phyloP scores from a whole-genome alignment of 2,329 filamentous ascomycete species.

The Thyridium curvatum region DNA sequence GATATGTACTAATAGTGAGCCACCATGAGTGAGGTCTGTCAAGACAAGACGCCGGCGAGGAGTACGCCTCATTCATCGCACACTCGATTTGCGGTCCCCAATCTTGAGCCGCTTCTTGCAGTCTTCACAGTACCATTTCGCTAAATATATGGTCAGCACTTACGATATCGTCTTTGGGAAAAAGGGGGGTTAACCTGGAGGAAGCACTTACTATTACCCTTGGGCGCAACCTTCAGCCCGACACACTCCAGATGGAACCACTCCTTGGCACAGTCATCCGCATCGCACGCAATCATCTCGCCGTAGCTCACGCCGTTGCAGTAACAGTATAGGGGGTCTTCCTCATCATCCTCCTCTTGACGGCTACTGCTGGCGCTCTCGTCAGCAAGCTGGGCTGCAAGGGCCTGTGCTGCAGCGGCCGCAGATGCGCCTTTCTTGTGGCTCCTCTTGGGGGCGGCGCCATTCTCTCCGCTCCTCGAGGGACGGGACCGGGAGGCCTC shows the following conservation, averaged over 20 bases:
- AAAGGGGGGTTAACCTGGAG: too few species aligned
- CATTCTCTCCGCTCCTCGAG: conserved; percentile 36
- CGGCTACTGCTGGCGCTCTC: conserved; percentile 16
- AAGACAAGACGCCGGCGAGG: too few species aligned
- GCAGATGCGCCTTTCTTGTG: conserved; percentile 52
- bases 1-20: too few species aligned
- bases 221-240: conserved; percentile 72
- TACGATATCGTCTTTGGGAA: conserved; percentile 9
- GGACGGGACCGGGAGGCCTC: conserved; percentile 49
- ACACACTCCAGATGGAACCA: conserved; percentile 85
- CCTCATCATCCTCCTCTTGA: conserved; percentile 49
- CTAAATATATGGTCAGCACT: conserved; percentile 34
- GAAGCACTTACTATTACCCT: conserved; percentile 58
- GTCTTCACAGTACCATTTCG: conserved; percentile 78
- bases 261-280: conserved; percentile 64
- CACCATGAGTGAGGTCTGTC: too few species aligned
- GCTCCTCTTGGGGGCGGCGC: conserved; percentile 38
- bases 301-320: conserved; percentile 76
- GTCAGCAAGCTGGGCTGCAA: conserved; percentile 14
- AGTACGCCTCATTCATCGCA: conserved; percentile 38
- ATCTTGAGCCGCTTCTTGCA: conserved; percentile 62
- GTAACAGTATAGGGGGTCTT: conserved; percentile 73
- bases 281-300: conserved; percentile 79
- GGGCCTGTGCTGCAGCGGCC: conserved; percentile 30
- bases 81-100: conserved; percentile 44